Evolutionary conservation across 2,329 filamentous ascomycete genomes (phyloP).

Genomic region (Fusarium brachygibbosum): DNA sequence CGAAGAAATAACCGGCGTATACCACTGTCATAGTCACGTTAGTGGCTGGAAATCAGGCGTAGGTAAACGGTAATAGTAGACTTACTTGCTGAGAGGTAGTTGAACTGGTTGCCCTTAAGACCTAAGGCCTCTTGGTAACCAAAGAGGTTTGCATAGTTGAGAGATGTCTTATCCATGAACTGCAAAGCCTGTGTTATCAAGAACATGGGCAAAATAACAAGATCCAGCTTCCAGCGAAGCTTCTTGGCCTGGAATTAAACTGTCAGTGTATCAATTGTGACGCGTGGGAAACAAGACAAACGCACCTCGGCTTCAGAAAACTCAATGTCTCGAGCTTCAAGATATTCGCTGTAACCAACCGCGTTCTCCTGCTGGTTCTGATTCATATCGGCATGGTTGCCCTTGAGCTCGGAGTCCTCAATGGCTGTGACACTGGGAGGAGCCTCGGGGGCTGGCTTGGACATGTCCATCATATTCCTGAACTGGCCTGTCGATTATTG

Average conservation of each 20-base stretch:
- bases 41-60: not conserved
- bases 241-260: not conserved
- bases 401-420: slow-evolving; percentile 7
- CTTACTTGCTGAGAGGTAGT: slow-evolving; percentile 16
- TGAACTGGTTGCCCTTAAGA: slow-evolving; percentile 13
- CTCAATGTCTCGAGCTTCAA: slow-evolving; percentile 12
- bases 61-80: not conserved
- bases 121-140: slow-evolving; percentile 9
- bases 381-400: not conserved
- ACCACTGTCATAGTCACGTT: not conserved
- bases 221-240: slow-evolving; percentile 16
- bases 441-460: not conserved
- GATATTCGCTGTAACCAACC: slow-evolving; percentile 10
- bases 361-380: slow-evolving; percentile 1
- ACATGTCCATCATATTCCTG: slow-evolving; percentile 3
- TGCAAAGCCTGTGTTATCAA: slow-evolving; percentile 8
- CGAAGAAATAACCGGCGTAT: slow-evolving; percentile 10
- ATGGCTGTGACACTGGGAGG: not conserved
- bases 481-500: not conserved
- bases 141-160: slow-evolving; percentile 19
- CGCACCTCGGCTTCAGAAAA: slow-evolving; percentile 10
- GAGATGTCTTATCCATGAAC: slow-evolving; percentile 19
- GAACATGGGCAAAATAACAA: slow-evolving; percentile 14
- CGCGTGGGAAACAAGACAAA: not conserved
- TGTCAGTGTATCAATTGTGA: not conserved